Conservation (phyloP, 345 rosid species). For the Pistacia vera region DNA sequence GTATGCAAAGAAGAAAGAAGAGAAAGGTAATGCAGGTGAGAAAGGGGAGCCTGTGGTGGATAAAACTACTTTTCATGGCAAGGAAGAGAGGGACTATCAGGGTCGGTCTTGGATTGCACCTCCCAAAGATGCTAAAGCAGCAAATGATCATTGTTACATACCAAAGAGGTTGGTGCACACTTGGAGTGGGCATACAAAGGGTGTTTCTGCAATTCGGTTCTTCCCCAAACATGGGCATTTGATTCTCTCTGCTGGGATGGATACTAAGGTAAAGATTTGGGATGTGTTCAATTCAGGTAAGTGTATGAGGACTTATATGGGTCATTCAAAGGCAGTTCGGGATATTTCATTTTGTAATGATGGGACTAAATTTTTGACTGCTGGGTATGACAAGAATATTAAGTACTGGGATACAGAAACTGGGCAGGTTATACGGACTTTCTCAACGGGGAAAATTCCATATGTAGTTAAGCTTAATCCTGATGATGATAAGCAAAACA, state of each 20-base stretch:
- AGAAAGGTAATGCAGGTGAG: constrained; percentile 62
- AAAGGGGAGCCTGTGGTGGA: constrained; percentile 85
- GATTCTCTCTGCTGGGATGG: constrained; percentile 98
- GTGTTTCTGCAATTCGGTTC: constrained; percentile 85
- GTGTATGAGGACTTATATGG: constrained; percentile 99
- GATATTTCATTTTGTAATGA: constrained; percentile 96
- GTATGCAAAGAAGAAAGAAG: constrained; percentile 90
- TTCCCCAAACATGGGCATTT: constrained; percentile 97
- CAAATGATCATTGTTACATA: constrained; percentile 87
- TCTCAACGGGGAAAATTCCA: constrained; percentile 90
- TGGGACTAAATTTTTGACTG: constrained; percentile 91
- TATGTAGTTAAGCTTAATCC: constrained; percentile 95
- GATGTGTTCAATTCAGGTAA: constrained; percentile 96
- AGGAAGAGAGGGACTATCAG: constrained; percentile 94
- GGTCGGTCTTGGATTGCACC: constrained; percentile 96
- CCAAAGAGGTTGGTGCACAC: constrained; percentile 84
- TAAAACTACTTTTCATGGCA: constrained; percentile 92
- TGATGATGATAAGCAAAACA: constrained; percentile 91
- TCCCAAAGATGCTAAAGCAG: constrained; percentile 91
- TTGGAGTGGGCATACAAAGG: constrained; percentile 90
- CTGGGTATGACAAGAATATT: constrained; percentile 92
- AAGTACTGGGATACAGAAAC: constrained; percentile 99
- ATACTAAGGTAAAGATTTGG: constrained; percentile 96
- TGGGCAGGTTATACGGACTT: constrained; percentile 90
- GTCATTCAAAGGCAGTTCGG: constrained; percentile 90